Evolutionary conservation across 2,329 filamentous ascomycete genomes (phyloP), one percentile per base, ranked within the genome.

Genomic region (Leptographium radiaticola): DNA sequence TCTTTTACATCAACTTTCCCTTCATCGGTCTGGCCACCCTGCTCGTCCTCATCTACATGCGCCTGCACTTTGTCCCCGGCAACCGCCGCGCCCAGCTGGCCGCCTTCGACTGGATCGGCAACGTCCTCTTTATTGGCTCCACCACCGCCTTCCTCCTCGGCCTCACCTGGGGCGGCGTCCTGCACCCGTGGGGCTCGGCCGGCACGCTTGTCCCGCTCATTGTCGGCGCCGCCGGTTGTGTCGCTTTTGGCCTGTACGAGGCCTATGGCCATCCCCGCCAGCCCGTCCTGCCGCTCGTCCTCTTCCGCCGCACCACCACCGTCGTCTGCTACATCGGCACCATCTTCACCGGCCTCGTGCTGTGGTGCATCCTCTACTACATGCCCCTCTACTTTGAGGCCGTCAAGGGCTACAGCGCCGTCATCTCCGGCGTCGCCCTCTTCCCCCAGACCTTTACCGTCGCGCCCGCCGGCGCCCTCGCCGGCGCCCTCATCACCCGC

Each of bases 331-430:
- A 66, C 49, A 60, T 75, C 39, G 71, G 73, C 40, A 80, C 79
- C 1, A 60, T 80, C 15, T 64, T 83, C 30, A 80, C 84, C 61
- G 80, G 80, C 52, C 71, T 77, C 56, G 67, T 79, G 15, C 68
- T 75, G 30, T 76, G 76, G 75, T 72, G 70, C 16, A 58, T 76
- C 0, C 65, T 81, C 4, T 81, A 80, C 65, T 81, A 62, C 58
- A 0, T 73, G 71, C 58, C 58, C 11, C 56, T 59, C 49, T 59
- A 58, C 53, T 58, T 57, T 49, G 49, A 58, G 43, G 66, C 62
- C 13, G 67, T 74, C 0, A 61, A 62, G 16, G 54, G 56, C 8
- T 59, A 62, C n/a, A 59, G 60, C 1, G 64, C 70, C 1, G 57
- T 61, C 0, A 57, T 63, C 4, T 57, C 67, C 0, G 66, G 63